These are phyloP conservation scores for Ascoidea asiatica DNA, from an alignment of 805 yeast genomes.

Conservation along the genomic window DNA sequence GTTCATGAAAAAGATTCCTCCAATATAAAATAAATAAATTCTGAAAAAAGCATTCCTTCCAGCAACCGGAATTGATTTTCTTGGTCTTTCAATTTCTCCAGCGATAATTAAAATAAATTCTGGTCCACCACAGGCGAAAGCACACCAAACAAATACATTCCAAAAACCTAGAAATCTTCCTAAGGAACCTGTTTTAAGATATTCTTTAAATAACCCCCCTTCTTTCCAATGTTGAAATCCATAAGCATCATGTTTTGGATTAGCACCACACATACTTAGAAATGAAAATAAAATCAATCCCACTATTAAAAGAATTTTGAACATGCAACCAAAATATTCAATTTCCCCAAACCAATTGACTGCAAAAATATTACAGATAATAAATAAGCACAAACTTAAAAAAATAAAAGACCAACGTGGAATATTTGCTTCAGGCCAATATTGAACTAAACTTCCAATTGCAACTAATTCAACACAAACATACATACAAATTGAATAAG, in stretches of 20 bases:
- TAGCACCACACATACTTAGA: constrained; percentile 78
- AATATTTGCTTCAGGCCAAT: constrained; percentile 64
- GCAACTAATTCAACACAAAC: constrained; percentile 79
- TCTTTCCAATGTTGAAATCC: constrained; percentile 43
- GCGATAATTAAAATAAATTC: constrained; percentile 80
- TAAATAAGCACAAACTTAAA: constrained; percentile 47
- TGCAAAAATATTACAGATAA: constrained; percentile 53
- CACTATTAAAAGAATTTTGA: constrained; percentile 60
- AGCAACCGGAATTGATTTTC: constrained; percentile 61
- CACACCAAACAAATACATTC: constrained; percentile 54
- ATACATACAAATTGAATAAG: constrained; percentile 59
- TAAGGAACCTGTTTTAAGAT: constrained; percentile 35
- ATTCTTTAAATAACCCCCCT: constrained; percentile 49
- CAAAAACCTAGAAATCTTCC: constrained; percentile 67
- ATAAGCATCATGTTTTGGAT: constrained; percentile 51
- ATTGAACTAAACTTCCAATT: constrained; percentile 65
- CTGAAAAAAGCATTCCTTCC: constrained; percentile 64
- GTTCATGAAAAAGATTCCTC: constrained; percentile 71
- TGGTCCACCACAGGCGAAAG: constrained; percentile 80
- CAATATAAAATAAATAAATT: constrained; percentile 50
- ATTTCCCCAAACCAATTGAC: constrained; percentile 69
- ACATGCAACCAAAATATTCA: constrained; percentile 67
- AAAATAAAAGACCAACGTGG: constrained; percentile 58
- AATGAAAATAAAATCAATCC: constrained; percentile 69
- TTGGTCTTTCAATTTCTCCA: constrained; percentile 64